These are phyloP conservation scores for Orbilia oligospora DNA, from an alignment of 2,329 filamentous ascomycete species.

Conservation along the genomic window DNA sequence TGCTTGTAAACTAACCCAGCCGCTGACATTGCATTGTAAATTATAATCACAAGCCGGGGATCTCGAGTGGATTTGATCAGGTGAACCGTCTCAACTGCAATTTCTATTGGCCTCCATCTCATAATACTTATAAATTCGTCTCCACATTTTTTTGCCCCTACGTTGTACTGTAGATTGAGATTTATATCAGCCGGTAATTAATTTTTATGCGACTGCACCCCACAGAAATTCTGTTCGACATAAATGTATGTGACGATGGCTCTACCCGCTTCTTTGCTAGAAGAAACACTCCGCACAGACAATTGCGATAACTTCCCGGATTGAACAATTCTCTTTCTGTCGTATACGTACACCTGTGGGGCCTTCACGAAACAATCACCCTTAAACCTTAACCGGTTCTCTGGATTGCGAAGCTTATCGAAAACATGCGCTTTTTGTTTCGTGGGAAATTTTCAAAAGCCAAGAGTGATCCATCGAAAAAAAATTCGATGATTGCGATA, in stretches of 20 bases:
- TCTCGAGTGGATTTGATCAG: constrained; percentile 15
- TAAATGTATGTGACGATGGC: constrained; percentile 1
- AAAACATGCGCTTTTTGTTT: not conserved
- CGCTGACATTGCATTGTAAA: constrained; percentile 29
- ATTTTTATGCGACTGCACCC: constrained; percentile 13
- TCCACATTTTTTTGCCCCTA: constrained; percentile 9
- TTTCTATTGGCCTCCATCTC: not conserved
- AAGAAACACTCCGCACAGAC: constrained; percentile 10
- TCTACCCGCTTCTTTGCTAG: not conserved
- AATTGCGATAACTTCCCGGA: not conserved
- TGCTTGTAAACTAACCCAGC: not conserved
- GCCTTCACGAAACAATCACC: not conserved
- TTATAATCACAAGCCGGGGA: constrained; percentile 14
- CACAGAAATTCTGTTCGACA: constrained; percentile 1
- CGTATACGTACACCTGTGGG: constrained; percentile 15
- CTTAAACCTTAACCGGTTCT: not conserved
- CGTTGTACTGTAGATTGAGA: not conserved
- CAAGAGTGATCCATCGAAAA: not conserved
- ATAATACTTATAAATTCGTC: constrained; percentile 15
- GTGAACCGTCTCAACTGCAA: constrained; percentile 27
- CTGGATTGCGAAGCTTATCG: not conserved
- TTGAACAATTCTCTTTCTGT: not conserved
- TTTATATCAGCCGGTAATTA: constrained; percentile 26
- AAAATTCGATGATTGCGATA: not conserved
- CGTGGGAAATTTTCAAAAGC: not conserved